Percentiles rank a stretch among this genome's conserved stretches.
These are phyloP conservation scores for Neofusicoccum ribis DNA, from an alignment of 2,329 filamentous ascomycete species.

Conservation along the genomic window DNA sequence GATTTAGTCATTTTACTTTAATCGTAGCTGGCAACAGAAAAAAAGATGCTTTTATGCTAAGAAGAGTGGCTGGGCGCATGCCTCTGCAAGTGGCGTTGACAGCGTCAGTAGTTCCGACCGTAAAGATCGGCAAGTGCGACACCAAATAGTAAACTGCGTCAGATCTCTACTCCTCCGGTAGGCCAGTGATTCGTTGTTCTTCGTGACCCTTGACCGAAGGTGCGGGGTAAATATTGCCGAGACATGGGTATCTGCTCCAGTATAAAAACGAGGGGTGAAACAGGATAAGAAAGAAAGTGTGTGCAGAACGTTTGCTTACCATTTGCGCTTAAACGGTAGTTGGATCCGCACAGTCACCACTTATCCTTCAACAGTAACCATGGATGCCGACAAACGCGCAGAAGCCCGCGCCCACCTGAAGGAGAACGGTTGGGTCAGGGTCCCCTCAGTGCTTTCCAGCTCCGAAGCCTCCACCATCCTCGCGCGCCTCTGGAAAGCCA, in stretches of 20 bases:
- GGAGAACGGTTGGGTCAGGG: conserved; percentile 29
- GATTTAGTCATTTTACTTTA: too few relatives aligned
- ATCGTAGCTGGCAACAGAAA: too few relatives aligned
- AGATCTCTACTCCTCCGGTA: neutral
- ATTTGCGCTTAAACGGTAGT: too few relatives aligned
- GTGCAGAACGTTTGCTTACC: neutral
- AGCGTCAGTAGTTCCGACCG: too few relatives aligned
- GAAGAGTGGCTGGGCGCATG: too few relatives aligned
- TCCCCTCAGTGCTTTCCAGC: conserved; percentile 28
- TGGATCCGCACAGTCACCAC: too few relatives aligned
- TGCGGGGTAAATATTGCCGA: neutral
- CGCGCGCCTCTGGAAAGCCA: conserved; percentile 29
- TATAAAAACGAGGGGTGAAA: neutral
- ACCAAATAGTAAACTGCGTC: neutral
- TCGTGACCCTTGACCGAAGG: neutral
- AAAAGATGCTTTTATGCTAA: too few relatives aligned
- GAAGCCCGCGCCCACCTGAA: conserved; percentile 24
- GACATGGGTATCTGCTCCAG: neutral
- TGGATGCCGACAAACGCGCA: conserved; percentile 13
- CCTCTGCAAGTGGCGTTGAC: too few relatives aligned
- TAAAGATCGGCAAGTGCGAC: too few relatives aligned
- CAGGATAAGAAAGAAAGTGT: neutral
- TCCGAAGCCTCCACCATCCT: conserved; percentile 25
- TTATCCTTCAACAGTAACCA: conserved; percentile 14
- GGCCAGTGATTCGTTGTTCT: neutral